These are phyloP conservation scores for Teunomyces panamensis DNA, from an alignment of 805 yeast genomes.

Conservation along the genomic window DNA sequence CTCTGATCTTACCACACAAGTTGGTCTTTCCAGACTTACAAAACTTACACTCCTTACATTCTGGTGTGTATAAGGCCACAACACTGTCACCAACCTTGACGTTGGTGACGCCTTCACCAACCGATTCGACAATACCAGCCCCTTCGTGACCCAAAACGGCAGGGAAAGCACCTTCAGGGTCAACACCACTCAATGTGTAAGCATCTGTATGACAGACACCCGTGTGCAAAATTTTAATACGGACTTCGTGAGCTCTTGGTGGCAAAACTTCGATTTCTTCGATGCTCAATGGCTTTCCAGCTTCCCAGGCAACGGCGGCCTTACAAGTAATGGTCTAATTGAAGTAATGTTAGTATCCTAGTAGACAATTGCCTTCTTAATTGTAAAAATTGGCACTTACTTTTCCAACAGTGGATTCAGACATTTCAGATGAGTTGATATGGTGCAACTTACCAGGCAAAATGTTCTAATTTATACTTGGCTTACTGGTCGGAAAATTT, in stretches of 20 bases:
- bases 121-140: constrained; percentile 92
- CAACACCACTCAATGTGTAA: constrained; percentile 88
- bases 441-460: not conserved
- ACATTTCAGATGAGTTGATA: constrained; percentile 2
- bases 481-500: not conserved
- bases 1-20: constrained; percentile 92
- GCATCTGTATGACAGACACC: constrained; percentile 99
- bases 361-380: not conserved
- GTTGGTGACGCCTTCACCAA: constrained; percentile 90
- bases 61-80: constrained; percentile 93
- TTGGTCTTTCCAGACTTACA: constrained; percentile 95
- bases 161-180: constrained; percentile 97
- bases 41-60: constrained; percentile 92
- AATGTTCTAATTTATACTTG: not conserved
- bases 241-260: constrained; percentile 96
- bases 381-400: constrained; percentile 14
- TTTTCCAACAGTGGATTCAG: constrained; percentile 25
- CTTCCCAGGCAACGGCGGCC: constrained; percentile 98
- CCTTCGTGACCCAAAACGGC: constrained; percentile 96
- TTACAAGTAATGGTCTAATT: constrained; percentile 66
- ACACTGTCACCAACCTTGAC: constrained; percentile 95
- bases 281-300: constrained; percentile 74
- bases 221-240: constrained; percentile 81
- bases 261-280: constrained; percentile 90
- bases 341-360: constrained; percentile 15